Evolutionary conservation across 805 yeast species (phyloP), one percentile per base, ranked within the genome.

Genomic region (Teunomyces gatunensis): DNA sequence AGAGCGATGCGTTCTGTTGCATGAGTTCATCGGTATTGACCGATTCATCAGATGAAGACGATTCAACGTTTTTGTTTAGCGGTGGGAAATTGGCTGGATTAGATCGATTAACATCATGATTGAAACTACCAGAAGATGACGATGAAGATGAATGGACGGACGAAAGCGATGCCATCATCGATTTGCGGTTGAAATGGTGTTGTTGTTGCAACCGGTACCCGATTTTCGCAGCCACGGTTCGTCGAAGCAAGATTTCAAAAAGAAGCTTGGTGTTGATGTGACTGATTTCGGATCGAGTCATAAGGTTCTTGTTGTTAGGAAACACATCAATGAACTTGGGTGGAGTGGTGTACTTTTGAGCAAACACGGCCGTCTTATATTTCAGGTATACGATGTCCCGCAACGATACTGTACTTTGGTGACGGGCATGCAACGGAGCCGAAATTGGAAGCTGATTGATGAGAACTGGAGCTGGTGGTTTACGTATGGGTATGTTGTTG

Each of bases 141-240:
- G 60, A 71, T 1, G 72, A 66, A 30, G 60, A 71, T 1, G 72
- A 66, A 30, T 57, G 55, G 6, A 66, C 47, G 3, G 71, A 65
- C 2, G 61, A 62, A 45, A 64, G 61, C 25, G 60, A 65, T 41
- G 60, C 60, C 60, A 65, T 60, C 34, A 67, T 51, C 46, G 61
- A 64, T 17, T 61, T 64, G 10, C 67, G 64, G 47, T 63, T 51
- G 32, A 63, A 50, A 39, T 13, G 32, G 20, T 47, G 49, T 30
- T 61, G 63, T 13, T 48, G 48, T 39, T 48, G 48, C 41, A 73
- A 56, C 35, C 77, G 51, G 48, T 60, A 73, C 3, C 58, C 69
- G 20, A 73, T 60, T 54, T 73, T 73, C 5, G 75, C 77, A 29
- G 74, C 71, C 51, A 71, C 53, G 1, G 76, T 73, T 47, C 74